These are phyloP conservation scores for Cicer bijugum DNA, from an alignment of 306 rosid genomes.

Conservation along the genomic window DNA sequence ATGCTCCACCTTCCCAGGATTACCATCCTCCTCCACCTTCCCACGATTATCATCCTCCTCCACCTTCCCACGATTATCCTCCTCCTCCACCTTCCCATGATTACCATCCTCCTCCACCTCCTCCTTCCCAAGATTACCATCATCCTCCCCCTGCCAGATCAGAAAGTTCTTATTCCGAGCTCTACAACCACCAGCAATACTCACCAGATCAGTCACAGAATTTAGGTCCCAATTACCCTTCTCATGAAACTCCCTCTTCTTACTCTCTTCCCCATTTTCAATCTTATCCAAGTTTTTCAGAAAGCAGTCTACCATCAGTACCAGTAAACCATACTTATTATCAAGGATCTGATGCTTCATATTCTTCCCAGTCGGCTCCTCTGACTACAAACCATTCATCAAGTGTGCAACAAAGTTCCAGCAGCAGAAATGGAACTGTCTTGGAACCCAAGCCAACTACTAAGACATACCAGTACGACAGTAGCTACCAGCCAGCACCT, in stretches of 20 bases:
- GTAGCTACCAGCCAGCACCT: constrained; percentile 82
- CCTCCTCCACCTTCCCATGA: constrained; percentile 64
- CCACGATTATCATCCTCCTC: constrained; percentile 57
- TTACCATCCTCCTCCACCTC: constrained; percentile 47
- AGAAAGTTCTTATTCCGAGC: constrained; percentile 66
- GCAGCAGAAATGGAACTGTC: constrained; percentile 60
- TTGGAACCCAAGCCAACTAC: constrained; percentile 59
- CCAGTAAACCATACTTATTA: constrained; percentile 62
- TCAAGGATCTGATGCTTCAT: constrained; percentile 78
- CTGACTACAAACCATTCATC: constrained; percentile 56
- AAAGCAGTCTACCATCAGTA: constrained; percentile 79
- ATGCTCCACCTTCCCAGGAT: constrained; percentile 58
- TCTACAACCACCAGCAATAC: constrained; percentile 69
- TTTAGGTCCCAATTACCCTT: constrained; percentile 61
- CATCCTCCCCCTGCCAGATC: constrained; percentile 62
- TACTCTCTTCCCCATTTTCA: constrained; percentile 75
- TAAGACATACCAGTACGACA: constrained; percentile 71
- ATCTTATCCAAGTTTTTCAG: constrained; percentile 94
- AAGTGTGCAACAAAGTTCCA: constrained; percentile 53
- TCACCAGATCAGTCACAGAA: constrained; percentile 70
- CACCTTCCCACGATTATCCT: constrained; percentile 68
- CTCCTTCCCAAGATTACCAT: constrained; percentile 62
- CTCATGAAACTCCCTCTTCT: constrained; percentile 60
- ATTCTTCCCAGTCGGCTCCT: constrained; percentile 68
- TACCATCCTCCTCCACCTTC: constrained; percentile 51